Conservation (phyloP, 176 grass and related monocot species). For the Panicum miliaceum region DNA sequence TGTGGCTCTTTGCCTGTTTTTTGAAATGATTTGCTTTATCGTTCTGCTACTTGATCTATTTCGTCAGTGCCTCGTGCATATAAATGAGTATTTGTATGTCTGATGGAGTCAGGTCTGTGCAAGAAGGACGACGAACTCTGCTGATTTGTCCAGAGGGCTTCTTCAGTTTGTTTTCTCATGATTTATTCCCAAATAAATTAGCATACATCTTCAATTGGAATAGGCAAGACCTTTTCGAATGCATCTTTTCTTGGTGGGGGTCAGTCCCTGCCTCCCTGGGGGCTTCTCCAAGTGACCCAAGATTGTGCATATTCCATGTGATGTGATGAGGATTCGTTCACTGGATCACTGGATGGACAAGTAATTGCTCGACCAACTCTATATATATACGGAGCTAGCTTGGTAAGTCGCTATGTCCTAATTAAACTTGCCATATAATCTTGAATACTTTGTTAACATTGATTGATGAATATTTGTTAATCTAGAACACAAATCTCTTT, state of each 20-base stretch:
- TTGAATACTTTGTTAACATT: neutral
- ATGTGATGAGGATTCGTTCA: neutral
- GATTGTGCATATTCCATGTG: constrained; percentile 24
- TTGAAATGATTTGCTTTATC: neutral
- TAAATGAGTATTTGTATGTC: too few species aligned
- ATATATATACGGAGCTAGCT: neutral
- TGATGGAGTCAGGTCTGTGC: neutral
- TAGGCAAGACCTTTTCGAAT: neutral
- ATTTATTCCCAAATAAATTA: neutral
- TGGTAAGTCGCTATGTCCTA: neutral
- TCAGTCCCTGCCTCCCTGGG: neutral
- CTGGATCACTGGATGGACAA: neutral
- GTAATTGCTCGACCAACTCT: neutral
- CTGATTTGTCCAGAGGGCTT: neutral
- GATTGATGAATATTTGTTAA: too few species aligned
- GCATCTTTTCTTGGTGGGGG: neutral
- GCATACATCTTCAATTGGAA: neutral
- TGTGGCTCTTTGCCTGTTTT: neutral
- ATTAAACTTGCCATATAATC: neutral
- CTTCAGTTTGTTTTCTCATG: neutral
- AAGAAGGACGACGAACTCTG: neutral
- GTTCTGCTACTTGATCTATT: neutral
- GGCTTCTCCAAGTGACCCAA: neutral
- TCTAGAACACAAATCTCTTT: too few species aligned
- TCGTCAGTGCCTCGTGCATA: neutral